Conservation (phyloP, 768 basidiomycete species). For the Xerocomus spinulosus region DNA sequence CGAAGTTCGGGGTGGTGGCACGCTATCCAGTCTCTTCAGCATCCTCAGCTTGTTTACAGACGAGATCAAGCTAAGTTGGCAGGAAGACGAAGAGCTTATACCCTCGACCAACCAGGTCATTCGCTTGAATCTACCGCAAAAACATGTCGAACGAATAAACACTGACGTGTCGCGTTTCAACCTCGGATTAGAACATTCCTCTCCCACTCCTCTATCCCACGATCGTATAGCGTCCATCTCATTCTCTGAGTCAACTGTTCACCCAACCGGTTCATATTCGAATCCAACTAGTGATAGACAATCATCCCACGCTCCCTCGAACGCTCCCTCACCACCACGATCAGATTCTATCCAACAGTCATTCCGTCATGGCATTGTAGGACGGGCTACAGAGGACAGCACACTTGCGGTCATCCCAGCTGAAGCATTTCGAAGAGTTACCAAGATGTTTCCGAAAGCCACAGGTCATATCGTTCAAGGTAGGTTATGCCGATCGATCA, state of each 20-base stretch:
- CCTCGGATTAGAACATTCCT: conserved; percentile 32
- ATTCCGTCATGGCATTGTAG: conserved; percentile 70
- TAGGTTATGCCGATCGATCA: conserved; percentile 21
- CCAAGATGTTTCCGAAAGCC: conserved; percentile 95
- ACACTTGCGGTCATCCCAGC: conserved; percentile 99
- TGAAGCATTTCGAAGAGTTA: conserved; percentile 89
- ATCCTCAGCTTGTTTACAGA: conserved; percentile 97
- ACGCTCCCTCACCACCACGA: conserved; percentile 18
- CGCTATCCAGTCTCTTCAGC: conserved; percentile 92
- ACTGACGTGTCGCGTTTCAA: conserved; percentile 65
- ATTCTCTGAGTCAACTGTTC: conserved; percentile 67
- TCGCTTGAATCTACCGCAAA: conserved; percentile 21
- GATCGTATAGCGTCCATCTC: conserved; percentile 55
- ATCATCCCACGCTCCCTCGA: conserved; percentile 8
- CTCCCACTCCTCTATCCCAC: conserved; percentile 29
- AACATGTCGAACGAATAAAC: conserved; percentile 39
- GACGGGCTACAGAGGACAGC: conserved; percentile 90
- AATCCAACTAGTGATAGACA: conserved; percentile 14
- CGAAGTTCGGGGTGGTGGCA: conserved; percentile 94
- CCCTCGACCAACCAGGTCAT: conserved; percentile 26
- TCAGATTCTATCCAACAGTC: conserved; percentile 23
- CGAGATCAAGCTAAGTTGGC: conserved; percentile 89
- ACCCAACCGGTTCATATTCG: conserved; percentile 36
- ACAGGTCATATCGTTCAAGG: conserved; percentile 96
- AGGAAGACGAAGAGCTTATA: conserved; percentile 46